Evolutionary conservation across 768 basidiomycete species (phyloP).

Genomic region (Kondoa subrosea): DNA sequence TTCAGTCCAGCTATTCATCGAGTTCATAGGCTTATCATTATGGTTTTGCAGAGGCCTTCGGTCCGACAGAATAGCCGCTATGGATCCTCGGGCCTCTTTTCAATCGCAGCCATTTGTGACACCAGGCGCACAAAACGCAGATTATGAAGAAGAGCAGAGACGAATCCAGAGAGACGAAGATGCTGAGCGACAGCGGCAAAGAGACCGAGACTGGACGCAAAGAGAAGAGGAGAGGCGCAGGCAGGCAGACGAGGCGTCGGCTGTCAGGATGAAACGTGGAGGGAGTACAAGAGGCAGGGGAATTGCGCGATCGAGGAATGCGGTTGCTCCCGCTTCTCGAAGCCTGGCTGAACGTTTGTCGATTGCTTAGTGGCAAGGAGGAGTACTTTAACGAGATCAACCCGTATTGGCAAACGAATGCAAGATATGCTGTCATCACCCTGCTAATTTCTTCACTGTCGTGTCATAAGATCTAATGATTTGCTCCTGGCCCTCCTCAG

Average conservation of each 20-base stretch:
- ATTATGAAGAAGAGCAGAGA: background rate
- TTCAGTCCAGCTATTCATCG: background rate
- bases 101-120: background rate
- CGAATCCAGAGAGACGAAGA: background rate
- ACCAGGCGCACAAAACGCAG: background rate
- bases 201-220: background rate
- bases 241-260: background rate
- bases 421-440: too few species aligned
- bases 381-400: too few species aligned
- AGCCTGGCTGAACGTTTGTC: too few species aligned
- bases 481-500: slow-evolving; percentile 29
- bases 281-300: too few species aligned
- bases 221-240: background rate
- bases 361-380: too few species aligned
- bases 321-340: too few species aligned
- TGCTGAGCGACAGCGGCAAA: background rate
- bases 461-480: slow-evolving; percentile 37
- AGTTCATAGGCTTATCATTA: background rate
- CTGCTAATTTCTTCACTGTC: slow-evolving; percentile 27
- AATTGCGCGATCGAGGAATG: too few species aligned
- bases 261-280: too few species aligned
- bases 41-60: background rate
- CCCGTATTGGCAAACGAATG: too few species aligned
- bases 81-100: background rate
- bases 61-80: background rate